Evolutionary conservation across 139 green algal species (phyloP).

Genomic region (Spirogloea muscicola): DNA sequence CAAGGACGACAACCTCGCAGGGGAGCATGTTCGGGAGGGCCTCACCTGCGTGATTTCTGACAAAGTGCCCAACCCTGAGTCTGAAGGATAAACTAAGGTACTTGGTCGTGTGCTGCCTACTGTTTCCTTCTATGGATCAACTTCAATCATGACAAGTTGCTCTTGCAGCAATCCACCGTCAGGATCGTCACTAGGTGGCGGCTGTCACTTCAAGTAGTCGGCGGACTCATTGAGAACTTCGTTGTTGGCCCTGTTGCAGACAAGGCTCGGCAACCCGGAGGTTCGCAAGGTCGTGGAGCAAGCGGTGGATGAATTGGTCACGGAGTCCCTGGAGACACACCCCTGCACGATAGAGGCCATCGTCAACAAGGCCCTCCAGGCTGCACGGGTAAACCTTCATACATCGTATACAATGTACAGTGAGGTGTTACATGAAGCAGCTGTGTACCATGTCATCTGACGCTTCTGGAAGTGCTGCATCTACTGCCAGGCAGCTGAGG

Average conservation of each 20-base stretch:
- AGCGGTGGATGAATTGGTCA: conserved; percentile 48
- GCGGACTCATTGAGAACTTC: too few relatives aligned
- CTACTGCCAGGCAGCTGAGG: conserved; percentile 74
- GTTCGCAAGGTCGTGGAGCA: conserved; percentile 73
- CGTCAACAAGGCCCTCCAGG: conserved; percentile 58
- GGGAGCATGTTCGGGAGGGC: conserved; percentile 85
- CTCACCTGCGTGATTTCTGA: conserved; percentile 55
- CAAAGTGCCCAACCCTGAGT: conserved; percentile 82
- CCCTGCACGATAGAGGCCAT: conserved; percentile 45
- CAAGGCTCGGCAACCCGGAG: conserved; percentile 84
- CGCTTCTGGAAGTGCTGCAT: not conserved
- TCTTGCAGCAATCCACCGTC: not conserved
- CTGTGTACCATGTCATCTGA: not conserved
- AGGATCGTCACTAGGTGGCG: too few relatives aligned
- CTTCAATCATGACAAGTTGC: too few relatives aligned
- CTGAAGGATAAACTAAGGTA: conserved; percentile 95
- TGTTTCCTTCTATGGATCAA: too few relatives aligned
- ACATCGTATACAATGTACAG: not conserved
- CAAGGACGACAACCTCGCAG: conserved; percentile 61
- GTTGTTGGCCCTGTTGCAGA: too few relatives aligned
- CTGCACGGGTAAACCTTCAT: conserved; percentile 54
- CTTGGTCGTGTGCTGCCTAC: too few relatives aligned
- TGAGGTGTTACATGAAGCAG: not conserved
- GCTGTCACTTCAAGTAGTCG: too few relatives aligned
- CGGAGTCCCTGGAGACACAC: conserved; percentile 59